Base-by-base conservation (phyloP, 106 monocot species). In the Dendrobium chrysotoxum region DNA sequence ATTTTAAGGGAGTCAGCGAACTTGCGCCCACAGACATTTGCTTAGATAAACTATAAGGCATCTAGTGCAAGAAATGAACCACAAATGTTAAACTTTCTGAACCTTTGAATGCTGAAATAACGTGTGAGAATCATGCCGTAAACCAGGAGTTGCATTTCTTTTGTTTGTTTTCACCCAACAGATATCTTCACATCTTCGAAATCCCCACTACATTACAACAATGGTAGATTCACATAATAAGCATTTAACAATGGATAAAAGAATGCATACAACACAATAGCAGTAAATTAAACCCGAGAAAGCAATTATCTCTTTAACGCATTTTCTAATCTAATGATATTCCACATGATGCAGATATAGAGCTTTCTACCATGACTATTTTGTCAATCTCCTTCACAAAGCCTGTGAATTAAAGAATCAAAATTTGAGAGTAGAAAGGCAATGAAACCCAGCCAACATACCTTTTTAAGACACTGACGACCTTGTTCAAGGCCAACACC, bases 121-220 rank as follows among this genome's bases (percentile, higher is more conserved):
- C 77, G 98, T 98, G 79, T 87, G 90, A 75, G 98, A 98, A 89
- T 98, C 98, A 83, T 98, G 98, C 13, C 95, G 87, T 61, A 98
- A 82, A 72, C 89, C 89, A 47, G 92, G 88, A 64, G 92, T 84
- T 55, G 95, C 92, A 92, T 89, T 98, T 68, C 78, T 90, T 81
- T 98, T 98, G 78, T 98, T 98, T 54, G 98, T 98, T 78, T 98
- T 98, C 40, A 98, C 91, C 98, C 98, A 98, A 68, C 98, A 98
- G 28, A 98, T 98, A 88, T 98, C 98, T 78, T 98, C 98, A 80
- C 98, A 98, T 79, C 98, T 92, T 61, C 98, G 83, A 82, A 98
- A 98, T 78, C 98, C 98, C 98, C 98, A 98, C 98, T 98, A 70
- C 15, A 86, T 38, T 16, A 78, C 38, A 79, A 74, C 40, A 55